Conservation (phyloP, 129 eudicot species). For the Artemisia argyi region DNA sequence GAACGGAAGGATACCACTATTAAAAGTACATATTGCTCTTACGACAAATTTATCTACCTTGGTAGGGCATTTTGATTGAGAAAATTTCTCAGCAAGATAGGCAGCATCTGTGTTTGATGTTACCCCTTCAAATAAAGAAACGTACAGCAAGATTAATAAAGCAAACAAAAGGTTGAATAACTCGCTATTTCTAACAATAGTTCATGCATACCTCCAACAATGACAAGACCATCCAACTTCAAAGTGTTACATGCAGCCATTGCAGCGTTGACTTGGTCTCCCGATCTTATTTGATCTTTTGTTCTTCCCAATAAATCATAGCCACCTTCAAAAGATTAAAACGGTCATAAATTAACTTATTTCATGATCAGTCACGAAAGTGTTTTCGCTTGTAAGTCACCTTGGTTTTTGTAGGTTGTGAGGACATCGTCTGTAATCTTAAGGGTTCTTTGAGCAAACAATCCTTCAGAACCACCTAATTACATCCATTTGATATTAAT, state of each 20-base stretch:
- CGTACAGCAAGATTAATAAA: constrained; percentile 13
- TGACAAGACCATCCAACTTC: constrained; percentile 88
- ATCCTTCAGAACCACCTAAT: constrained; percentile 98
- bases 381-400: constrained; percentile 27
- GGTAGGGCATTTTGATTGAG: constrained; percentile 83
- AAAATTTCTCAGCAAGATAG: constrained; percentile 93
- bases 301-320: constrained; percentile 96
- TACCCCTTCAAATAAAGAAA: constrained; percentile 55
- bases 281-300: constrained; percentile 93
- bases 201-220: constrained; percentile 75
- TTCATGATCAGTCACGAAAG: neutral
- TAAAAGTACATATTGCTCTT: neutral
- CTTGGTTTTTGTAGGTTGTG: constrained; percentile 93
- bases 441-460: constrained; percentile 81
- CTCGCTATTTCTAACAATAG: neutral
- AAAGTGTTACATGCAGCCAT: constrained; percentile 79
- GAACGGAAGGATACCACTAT: neutral
- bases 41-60: constrained; percentile 47
- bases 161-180: constrained; percentile 7
- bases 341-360: neutral
- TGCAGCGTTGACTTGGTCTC: constrained; percentile 94
- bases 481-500: constrained; percentile 15
- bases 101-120: constrained; percentile 99
- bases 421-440: constrained; percentile 83
- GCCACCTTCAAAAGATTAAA: constrained; percentile 60